Percentiles rank a stretch among this genome's conserved stretches.
phyloP scores from a whole-genome alignment of 1,139 yeast species.

The Kurtzmaniella quercitrusa region DNA sequence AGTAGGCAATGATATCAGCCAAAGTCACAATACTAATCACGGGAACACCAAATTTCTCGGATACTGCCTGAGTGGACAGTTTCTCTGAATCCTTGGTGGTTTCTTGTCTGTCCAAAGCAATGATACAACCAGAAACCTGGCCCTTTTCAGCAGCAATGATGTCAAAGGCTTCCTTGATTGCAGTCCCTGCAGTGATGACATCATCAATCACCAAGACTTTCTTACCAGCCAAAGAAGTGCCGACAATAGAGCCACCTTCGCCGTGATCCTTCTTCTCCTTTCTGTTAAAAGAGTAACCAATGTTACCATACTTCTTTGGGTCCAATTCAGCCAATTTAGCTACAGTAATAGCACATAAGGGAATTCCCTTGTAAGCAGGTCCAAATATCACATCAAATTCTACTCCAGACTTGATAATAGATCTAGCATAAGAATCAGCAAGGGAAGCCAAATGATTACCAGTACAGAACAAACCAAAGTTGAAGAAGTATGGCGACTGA shows the following conservation, averaged over 20 bases:
- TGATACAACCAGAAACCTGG: constrained; percentile 73
- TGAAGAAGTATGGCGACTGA: constrained; percentile 93
- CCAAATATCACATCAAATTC: constrained; percentile 92
- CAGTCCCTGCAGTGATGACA: constrained; percentile 98
- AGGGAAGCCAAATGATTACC: constrained; percentile 74
- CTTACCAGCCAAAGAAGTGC: constrained; percentile 68
- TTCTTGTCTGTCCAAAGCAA: constrained; percentile 95
- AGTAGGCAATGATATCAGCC: constrained; percentile 65
- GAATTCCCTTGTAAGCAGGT: constrained; percentile 97
- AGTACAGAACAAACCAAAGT: constrained; percentile 82
- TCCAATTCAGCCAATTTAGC: constrained; percentile 89
- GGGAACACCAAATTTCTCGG: constrained; percentile 70
- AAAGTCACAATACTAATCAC: constrained; percentile 78
- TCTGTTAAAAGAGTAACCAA: constrained; percentile 75
- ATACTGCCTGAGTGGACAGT: constrained; percentile 81
- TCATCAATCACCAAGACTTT: constrained; percentile 85
- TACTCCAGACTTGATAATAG: constrained; percentile 74
- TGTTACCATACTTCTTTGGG: constrained; percentile 62
- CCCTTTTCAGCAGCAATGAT: constrained; percentile 74
- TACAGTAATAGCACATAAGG: constrained; percentile 88
- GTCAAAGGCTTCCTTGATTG: constrained; percentile 88
- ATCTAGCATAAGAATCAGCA: constrained; percentile 84
- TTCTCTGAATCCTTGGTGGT: constrained; percentile 60
- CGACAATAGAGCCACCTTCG: constrained; percentile 95
- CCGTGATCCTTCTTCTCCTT: constrained; percentile 98